A percentile compares a stretch with the other conserved stretches of the same genome.
Conservation (phyloP, 1,284 basidiomycete species). For the Filobasidium uniguttulatum region DNA sequence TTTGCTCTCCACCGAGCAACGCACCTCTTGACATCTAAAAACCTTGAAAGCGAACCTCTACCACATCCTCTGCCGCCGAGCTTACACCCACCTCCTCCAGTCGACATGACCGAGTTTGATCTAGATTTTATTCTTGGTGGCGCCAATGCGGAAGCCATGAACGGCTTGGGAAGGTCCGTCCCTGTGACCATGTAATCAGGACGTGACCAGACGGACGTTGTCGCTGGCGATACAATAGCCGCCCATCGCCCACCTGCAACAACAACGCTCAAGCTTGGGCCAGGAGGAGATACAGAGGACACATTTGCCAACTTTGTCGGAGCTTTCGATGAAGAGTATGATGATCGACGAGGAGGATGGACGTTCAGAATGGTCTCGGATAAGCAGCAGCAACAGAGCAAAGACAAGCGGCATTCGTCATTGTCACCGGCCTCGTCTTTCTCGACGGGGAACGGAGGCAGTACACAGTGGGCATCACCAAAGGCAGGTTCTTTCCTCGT, state of each 20-base stretch:
- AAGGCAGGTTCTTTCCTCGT: constrained; percentile 32
- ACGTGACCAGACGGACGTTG: background rate
- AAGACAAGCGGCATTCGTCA: too few relatives aligned
- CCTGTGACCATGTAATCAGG: too few relatives aligned
- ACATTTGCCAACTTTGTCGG: constrained; percentile 39
- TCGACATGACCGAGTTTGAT: constrained; percentile 39
- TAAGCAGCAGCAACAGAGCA: background rate
- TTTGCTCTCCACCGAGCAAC: constrained; percentile 35
- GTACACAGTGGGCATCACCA: constrained; percentile 29
- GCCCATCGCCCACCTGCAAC: constrained; percentile 9
- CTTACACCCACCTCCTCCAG: constrained; percentile 34
- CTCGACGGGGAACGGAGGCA: too few relatives aligned
- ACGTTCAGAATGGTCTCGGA: constrained; percentile 26
- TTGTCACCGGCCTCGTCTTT: background rate
- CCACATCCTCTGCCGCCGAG: constrained; percentile 34
- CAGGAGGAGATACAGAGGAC: constrained; percentile 33
- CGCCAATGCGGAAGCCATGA: constrained; percentile 19
- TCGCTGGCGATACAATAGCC: constrained; percentile 3
- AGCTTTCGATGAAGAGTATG: constrained; percentile 38
- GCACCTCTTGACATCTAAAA: constrained; percentile 31
- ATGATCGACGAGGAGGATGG: constrained; percentile 37
- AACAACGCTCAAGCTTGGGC: constrained; percentile 13
- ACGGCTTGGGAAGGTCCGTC: too few relatives aligned
- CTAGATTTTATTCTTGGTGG: constrained; percentile 39
- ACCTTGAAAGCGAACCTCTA: constrained; percentile 32